Conservation (phyloP, 1,284 basidiomycete species). For the Neolentinus lepideus region DNA sequence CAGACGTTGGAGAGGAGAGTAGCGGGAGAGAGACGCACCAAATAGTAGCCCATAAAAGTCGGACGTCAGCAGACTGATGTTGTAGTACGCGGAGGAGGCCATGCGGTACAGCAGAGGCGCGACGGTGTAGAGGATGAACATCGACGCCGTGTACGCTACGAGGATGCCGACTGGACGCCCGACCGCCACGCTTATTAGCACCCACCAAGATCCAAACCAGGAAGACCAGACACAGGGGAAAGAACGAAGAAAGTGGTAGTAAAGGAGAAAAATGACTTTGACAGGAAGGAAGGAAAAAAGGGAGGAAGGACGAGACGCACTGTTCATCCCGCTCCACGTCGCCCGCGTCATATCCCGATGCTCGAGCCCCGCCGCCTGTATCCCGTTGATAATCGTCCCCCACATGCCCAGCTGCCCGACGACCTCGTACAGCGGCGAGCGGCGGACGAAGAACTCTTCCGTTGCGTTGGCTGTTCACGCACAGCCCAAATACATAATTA, state of each 20-base stretch:
- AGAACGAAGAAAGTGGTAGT: too few species aligned
- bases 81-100: slow-evolving; percentile 79
- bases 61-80: slow-evolving; percentile 73
- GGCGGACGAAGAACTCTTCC: slow-evolving; percentile 80
- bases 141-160: slow-evolving; percentile 71
- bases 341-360: slow-evolving; percentile 56
- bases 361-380: slow-evolving; percentile 72
- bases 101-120: slow-evolving; percentile 81
- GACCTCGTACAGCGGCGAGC: slow-evolving; percentile 77
- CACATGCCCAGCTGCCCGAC: slow-evolving; percentile 82
- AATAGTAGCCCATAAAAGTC: slow-evolving; percentile 84
- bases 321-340: slow-evolving; percentile 65
- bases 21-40: slow-evolving; percentile 34
- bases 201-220: too few species aligned
- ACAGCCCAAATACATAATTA: too few species aligned
- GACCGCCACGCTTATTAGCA: slow-evolving; percentile 3
- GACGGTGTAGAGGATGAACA: slow-evolving; percentile 79
- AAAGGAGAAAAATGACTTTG: too few species aligned
- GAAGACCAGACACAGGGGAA: too few species aligned
- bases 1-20: background rate
- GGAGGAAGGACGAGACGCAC: slow-evolving; percentile 27
- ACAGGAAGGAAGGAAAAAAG: slow-evolving; percentile 5
- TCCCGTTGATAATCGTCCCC: slow-evolving; percentile 72
- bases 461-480: slow-evolving; percentile 71
- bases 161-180: slow-evolving; percentile 69